Evolutionary conservation across 352 stramenopile species (phyloP).

Genomic region (Peronosclerospora sorghi): DNA sequence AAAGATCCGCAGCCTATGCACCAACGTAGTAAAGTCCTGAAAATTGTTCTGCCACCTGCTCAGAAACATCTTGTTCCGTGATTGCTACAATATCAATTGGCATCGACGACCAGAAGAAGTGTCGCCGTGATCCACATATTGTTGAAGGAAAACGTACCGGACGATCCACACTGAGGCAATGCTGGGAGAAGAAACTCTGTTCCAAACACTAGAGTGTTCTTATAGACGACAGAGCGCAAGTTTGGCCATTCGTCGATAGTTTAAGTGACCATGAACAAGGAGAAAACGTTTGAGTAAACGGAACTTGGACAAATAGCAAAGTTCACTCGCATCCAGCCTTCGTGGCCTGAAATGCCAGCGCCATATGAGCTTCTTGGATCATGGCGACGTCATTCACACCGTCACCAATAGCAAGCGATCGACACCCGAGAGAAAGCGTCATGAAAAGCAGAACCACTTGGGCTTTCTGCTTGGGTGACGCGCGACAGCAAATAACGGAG

Average conservation of each 20-base stretch:
- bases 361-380: slow-evolving; percentile 91
- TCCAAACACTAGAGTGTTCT: slow-evolving; percentile 88
- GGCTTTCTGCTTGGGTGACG: slow-evolving; percentile 89
- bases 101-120: slow-evolving; percentile 92
- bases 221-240: slow-evolving; percentile 93
- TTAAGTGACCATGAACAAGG: slow-evolving; percentile 88
- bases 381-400: slow-evolving; percentile 99
- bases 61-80: slow-evolving; percentile 73
- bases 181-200: slow-evolving; percentile 84
- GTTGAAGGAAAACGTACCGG: slow-evolving; percentile 77
- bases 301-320: slow-evolving; percentile 92
- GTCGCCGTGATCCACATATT: slow-evolving; percentile 90
- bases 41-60: slow-evolving; percentile 57
- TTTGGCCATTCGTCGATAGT: slow-evolving; percentile 87
- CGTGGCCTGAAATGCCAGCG: slow-evolving; percentile 73
- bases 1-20: slow-evolving; percentile 63
- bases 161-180: slow-evolving; percentile 44
- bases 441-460: slow-evolving; percentile 83
- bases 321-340: slow-evolving; percentile 90
- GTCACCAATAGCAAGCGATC: slow-evolving; percentile 95
- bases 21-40: slow-evolving; percentile 74
- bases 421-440: slow-evolving; percentile 67
- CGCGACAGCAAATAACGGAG: slow-evolving; percentile 85
- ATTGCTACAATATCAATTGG: slow-evolving; percentile 84
- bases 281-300: slow-evolving; percentile 87